These are phyloP conservation scores for Ramaria sp. DNA, from an alignment of 768 basidiomycete genomes.

Conservation along the genomic window DNA sequence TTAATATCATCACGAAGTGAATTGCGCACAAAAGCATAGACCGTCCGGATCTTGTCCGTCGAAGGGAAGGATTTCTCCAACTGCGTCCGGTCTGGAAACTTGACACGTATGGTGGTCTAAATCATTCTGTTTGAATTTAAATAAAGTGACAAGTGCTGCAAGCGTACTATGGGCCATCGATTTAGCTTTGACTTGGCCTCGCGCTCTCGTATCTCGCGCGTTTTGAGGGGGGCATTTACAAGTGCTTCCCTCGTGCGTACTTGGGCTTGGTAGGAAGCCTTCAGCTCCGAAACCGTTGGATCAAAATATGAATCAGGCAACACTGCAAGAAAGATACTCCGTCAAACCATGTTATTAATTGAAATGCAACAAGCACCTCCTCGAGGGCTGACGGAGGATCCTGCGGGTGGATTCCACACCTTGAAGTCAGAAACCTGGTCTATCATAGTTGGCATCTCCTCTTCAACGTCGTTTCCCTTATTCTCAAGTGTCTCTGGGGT, in stretches of 20 bases:
- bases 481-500: neutral
- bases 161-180: slow-evolving; percentile 61
- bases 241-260: slow-evolving; percentile 51
- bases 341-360: neutral
- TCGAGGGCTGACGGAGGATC: neutral
- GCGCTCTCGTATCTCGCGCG: slow-evolving; percentile 53
- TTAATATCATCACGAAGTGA: slow-evolving; percentile 66
- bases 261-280: slow-evolving; percentile 52
- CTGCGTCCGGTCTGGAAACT: slow-evolving; percentile 71
- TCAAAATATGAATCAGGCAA: slow-evolving; percentile 68
- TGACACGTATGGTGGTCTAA: slow-evolving; percentile 73
- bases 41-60: slow-evolving; percentile 63
- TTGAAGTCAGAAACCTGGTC: slow-evolving; percentile 24
- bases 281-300: slow-evolving; percentile 61
- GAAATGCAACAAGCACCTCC: neutral
- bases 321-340: slow-evolving; percentile 19
- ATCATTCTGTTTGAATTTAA: slow-evolving; percentile 11
- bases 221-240: slow-evolving; percentile 57
- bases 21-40: slow-evolving; percentile 76
- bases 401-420: slow-evolving; percentile 34
- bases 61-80: slow-evolving; percentile 74
- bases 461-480: neutral
- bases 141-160: slow-evolving; percentile 4
- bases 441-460: neutral
- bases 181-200: slow-evolving; percentile 47